Base-by-base conservation (phyloP, 495 filamentous ascomycete species). In the Pyrenopolyporus hunteri region DNA sequence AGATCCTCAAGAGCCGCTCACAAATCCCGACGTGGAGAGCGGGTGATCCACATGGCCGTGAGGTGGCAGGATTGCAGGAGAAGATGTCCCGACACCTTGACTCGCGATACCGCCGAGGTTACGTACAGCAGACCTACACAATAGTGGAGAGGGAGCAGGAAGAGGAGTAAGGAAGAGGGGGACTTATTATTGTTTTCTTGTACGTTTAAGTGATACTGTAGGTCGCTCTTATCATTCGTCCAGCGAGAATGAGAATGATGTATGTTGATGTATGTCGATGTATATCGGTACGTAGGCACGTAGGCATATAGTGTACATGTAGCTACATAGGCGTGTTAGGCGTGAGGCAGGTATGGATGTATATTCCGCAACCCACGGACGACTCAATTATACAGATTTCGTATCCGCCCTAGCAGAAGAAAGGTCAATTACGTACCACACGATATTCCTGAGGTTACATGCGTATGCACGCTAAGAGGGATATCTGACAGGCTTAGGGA, bases 1-100 rank as follows among this genome's bases (percentile, higher is more conserved):
- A 42, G 35, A 14, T 20, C 14, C 13, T 32, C 45, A 56, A 16
- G 60, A 59, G 51, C 56, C 62, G 56, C 25, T 28, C 28, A 31
- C 56, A 57, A 59, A 59, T 65, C 56, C 62, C 62, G 62, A 57
- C 56, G 51, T 54, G 56, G 50, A 60, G 48, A 51, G 62, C 25
- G 45, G 50, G 53, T 56, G 56, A 59, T 59, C 62, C 56, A 65
- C 62, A 49, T 36, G 37, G 45, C 29, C 17, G 45, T 59, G 50
- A 32, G 56, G 50, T 56, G 62, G 49, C 55, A 16, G 58, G 50
- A 55, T 65, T 49, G 25, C 43, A 45, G 31, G 44, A 48, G 35
- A 32, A 43, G 36, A n/a, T 42, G 52, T 37, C 29, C 32, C 35
- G 29, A 26, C 36, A 50, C 49, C 43, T 50, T 59, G 31, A 65